Base-by-base conservation (phyloP, 345 rosid species). In the Lenwebbia sp. region DNA sequence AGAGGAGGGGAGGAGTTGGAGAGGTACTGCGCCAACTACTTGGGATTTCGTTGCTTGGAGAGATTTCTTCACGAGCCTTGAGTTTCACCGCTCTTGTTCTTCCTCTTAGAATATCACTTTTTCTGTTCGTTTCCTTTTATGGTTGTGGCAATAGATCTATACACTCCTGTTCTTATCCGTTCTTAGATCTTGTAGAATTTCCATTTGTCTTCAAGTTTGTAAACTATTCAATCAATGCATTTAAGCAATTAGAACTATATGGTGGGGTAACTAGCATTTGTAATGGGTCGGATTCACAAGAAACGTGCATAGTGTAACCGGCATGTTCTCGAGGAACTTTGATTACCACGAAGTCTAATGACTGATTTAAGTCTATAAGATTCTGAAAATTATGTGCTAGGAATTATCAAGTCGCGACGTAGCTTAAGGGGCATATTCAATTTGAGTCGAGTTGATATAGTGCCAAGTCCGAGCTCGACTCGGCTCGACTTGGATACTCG, bases 21-120 rank as follows among this genome's bases (percentile, higher is more conserved):
- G 89, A 93, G 89, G 82, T 96, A 93, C 85, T 95, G 98, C 88
- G 98, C 96, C 84, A 91, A 94, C 85, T 91, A 94, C 87, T 89
- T 96, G 88, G 99, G 99, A 19, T 93, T 96, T 86, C 92, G 98
- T 83, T 96, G 99, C 90, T 90, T 96, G 84, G 95, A 94, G 91
- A 92, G 98, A 87, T 96, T 95, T 88, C 91, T 96, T 75, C 90
- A 91, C 19, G 93, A 94, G 74, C 84, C 88, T 26, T 87, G 58
- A 87, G 37, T 0, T 13, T 13, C 49, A 50, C 58, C 40, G 41
- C 51, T 7, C 28, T 30, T 19, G 58, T 33, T 30, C 86, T 25
- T 51, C 10, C 17, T 25, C 23, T 26, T 19, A 40, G 25, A 5
- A 33, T 23, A 25, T 54, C 19, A 47, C 60, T 19, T 13, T 60